Evolutionary conservation across 768 basidiomycete species (phyloP).

Genomic region (Termitomyces sp.): DNA sequence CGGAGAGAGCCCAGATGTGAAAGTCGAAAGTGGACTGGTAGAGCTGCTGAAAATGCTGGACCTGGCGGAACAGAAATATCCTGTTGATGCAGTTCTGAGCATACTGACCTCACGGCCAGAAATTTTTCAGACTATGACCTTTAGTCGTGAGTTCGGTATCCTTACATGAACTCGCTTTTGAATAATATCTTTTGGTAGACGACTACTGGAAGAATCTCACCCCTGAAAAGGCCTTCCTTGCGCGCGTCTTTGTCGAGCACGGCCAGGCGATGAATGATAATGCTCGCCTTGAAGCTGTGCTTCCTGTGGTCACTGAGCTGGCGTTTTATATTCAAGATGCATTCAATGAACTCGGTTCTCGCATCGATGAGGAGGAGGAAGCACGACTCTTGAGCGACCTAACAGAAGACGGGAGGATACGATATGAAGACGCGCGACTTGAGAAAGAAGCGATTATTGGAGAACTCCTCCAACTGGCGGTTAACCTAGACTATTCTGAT

Average conservation of each 20-base stretch:
- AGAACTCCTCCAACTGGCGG: constrained; percentile 75
- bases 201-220: constrained; percentile 65
- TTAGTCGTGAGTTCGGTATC: constrained; percentile 47
- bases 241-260: constrained; percentile 77
- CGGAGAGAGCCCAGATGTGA: constrained; percentile 16
- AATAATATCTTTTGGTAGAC: constrained; percentile 33
- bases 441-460: constrained; percentile 66
- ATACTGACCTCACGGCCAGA: constrained; percentile 64
- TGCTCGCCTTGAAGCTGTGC: constrained; percentile 53
- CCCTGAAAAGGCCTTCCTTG: constrained; percentile 75
- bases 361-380: constrained; percentile 17
- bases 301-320: constrained; percentile 82
- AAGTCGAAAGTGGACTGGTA: constrained; percentile 18
- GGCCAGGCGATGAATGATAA: constrained; percentile 60
- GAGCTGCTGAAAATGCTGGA: constrained; percentile 42
- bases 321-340: constrained; percentile 69
- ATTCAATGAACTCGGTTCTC: constrained; percentile 48
- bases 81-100: constrained; percentile 69
- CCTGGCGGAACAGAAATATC: constrained; percentile 45
- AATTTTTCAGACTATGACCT: constrained; percentile 61
- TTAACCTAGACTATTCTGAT: constrained; percentile 85
- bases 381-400: constrained; percentile 18
- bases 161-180: not conserved
- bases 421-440: constrained; percentile 40
- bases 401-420: constrained; percentile 28